These are phyloP conservation scores for Phytophthora parvispora DNA, from an alignment of 352 stramenopile species.

Conservation along the genomic window DNA sequence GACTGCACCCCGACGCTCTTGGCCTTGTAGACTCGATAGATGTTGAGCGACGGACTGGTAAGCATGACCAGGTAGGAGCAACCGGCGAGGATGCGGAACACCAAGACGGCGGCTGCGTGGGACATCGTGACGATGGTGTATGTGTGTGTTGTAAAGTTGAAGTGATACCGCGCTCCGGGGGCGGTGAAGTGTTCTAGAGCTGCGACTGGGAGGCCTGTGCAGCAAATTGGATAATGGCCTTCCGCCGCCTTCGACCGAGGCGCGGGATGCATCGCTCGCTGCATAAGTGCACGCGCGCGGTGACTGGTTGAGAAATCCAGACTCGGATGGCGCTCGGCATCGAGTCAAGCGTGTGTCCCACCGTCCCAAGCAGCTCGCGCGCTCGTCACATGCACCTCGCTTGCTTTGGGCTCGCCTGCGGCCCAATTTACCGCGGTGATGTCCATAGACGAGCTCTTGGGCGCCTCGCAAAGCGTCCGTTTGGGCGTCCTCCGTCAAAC, in stretches of 20 bases:
- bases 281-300: constrained; percentile 20
- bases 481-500: constrained; percentile 17
- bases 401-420: neutral
- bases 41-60: constrained; percentile 27
- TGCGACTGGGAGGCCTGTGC: constrained; percentile 7
- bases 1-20: constrained; percentile 31
- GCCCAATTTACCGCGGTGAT: neutral
- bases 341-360: constrained; percentile 23
- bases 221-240: constrained; percentile 26
- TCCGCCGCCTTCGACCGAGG: constrained; percentile 6
- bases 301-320: constrained; percentile 28
- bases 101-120: constrained; percentile 12
- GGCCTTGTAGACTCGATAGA: constrained; percentile 33
- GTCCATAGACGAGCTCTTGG: neutral
- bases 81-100: constrained; percentile 26
- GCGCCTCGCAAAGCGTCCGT: neutral
- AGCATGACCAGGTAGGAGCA: constrained; percentile 33
- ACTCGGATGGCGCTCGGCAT: neutral
- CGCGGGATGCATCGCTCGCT: neutral
- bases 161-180: constrained; percentile 20
- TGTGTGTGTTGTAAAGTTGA: constrained; percentile 7
- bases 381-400: constrained; percentile 18
- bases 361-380: constrained; percentile 13
- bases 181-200: neutral
- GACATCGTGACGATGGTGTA: constrained; percentile 12